Base-by-base conservation (phyloP, 345 rosid genomes). In the Cardamine chenopodiifolia region DNA sequence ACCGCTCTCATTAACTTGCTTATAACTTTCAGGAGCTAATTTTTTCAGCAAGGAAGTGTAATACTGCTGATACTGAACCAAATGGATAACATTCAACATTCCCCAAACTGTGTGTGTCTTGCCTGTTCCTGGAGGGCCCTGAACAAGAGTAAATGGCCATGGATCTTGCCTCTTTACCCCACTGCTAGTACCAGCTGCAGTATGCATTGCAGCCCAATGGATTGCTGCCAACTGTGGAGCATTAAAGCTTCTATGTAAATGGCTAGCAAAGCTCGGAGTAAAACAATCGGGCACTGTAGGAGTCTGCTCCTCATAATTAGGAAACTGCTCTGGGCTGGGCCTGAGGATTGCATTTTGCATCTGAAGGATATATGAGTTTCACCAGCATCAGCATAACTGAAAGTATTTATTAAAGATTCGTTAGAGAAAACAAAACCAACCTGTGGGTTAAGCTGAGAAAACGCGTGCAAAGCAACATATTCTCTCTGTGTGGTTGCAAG, bases 71-170 rank as follows among this genome's bases (percentile, higher is more conserved):
- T 95, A 95, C 78, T 95, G 99, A 72, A 95, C 99, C 86, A 95
- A 81, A 83, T 95, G 99, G 80, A 95, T 95, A 63, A 95, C 99
- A 88, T 95, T 95, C 72, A 95, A 86, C 99, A 95, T 95, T 76
- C 99, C 99, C 97, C 97, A 89, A 14, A 95, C 99, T 13, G 97
- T 95, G 71, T 95, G 99, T 1, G 99, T 95, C 90, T 95, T 95
- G 77, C 99, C 99, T 44, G 99, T 95, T 76, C 99, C 99, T 17
- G 99, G 99, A 71, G 99, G 99, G 37, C 99, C 99, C 66, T 95
- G 99, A 68, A 95, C 99, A 62, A 95, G 97, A 48, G 99, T 95
- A 56, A 95, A 95, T 42, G 99, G 99, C 99, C 99, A 92, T 12
- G 99, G 99, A 71, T 90, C 97, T 83, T 89, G 96, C 82, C 84